Conservation (phyloP, 2,329 filamentous ascomycete species). For the Diaporthe citri region DNA sequence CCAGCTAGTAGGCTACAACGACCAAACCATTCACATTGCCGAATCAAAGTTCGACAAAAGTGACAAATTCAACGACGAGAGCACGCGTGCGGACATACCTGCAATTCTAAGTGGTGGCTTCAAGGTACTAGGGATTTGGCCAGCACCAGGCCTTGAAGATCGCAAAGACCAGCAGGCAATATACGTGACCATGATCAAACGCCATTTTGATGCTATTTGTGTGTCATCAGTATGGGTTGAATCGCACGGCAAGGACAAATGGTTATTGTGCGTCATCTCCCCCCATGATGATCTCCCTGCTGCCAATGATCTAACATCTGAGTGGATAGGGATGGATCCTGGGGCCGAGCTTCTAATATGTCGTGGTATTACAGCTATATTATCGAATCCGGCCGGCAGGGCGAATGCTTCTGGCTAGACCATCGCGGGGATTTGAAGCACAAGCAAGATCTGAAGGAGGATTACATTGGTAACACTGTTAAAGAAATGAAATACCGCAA, state of each 20-base stretch:
- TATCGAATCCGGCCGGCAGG: neutral
- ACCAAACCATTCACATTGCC: neutral
- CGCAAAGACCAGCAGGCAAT: neutral
- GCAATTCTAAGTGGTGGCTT: neutral
- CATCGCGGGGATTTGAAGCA: neutral
- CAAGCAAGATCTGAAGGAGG: conserved; percentile 9
- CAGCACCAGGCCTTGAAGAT: neutral
- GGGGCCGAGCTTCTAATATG: conserved; percentile 24
- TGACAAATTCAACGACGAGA: neutral
- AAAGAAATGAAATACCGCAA: neutral
- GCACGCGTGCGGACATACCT: conserved; percentile 4
- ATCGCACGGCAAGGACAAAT: neutral
- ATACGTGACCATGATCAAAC: conserved; percentile 20
- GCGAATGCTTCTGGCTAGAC: conserved; percentile 30
- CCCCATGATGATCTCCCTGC: neutral
- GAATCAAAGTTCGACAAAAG: neutral
- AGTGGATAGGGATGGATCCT: conserved; percentile 5
- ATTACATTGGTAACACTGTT: neutral
- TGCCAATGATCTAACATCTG: neutral
- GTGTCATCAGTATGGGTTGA: neutral
- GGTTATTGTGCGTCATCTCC: conserved; percentile 4
- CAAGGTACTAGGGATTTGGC: neutral
- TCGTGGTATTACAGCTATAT: conserved; percentile 17
- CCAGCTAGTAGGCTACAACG: neutral
- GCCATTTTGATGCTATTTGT: conserved; percentile 21